phyloP scores from a whole-genome alignment of 2,329 filamentous ascomycete species.

The Parascedosporium putredinis region DNA sequence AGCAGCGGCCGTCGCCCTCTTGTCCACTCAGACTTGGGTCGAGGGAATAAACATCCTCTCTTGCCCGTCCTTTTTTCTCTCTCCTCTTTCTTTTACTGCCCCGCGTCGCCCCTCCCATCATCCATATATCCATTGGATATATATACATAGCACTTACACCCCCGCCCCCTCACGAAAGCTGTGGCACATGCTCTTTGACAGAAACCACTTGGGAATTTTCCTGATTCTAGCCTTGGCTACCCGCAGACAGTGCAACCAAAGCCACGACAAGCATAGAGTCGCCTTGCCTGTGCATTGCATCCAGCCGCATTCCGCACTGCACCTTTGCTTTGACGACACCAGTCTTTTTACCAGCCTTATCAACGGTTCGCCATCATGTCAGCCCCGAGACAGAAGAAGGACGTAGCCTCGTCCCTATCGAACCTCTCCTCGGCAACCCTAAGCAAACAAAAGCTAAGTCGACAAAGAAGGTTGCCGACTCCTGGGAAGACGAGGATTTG shows the following conservation, averaged over 20 bases:
- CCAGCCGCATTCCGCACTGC: not conserved
- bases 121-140: too few relatives aligned
- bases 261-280: not conserved
- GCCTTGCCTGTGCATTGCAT: not conserved
- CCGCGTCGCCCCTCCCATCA: too few relatives aligned
- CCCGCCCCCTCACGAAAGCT: not conserved
- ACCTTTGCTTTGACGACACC: not conserved
- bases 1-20: not conserved
- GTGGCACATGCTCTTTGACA: not conserved
- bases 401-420: constrained; percentile 21
- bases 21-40: not conserved
- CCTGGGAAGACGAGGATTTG: constrained; percentile 49
- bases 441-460: constrained; percentile 9
- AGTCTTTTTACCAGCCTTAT: too few relatives aligned
- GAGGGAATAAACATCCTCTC: too few relatives aligned
- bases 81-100: not conserved
- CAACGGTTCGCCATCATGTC: constrained; percentile 1
- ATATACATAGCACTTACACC: not conserved
- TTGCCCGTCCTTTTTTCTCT: too few relatives aligned
- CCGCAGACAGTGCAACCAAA: not conserved
- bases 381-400: constrained; percentile 6
- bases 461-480: constrained; percentile 26
- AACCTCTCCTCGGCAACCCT: constrained; percentile 20
- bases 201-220: not conserved
- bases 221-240: not conserved